Base-by-base conservation (phyloP, 495 filamentous ascomycete genomes). In the Penicillium goetzii region DNA sequence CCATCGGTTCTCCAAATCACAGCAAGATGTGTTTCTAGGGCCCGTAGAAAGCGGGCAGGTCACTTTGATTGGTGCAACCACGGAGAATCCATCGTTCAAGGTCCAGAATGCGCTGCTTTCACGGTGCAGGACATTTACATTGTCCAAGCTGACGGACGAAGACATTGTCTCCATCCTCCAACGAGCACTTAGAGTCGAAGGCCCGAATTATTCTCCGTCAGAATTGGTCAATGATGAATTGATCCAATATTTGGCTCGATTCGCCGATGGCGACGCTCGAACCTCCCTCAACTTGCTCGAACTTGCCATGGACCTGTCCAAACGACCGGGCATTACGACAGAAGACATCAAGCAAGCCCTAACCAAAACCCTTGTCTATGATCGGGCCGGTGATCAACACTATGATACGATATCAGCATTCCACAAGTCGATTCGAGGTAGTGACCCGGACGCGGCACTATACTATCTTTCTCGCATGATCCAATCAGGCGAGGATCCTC, bases 401-500 rank as follows among this genome's bases (percentile, higher is more conserved):
- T 99, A 85, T 64, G 93, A 98, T 70, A 92, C 90, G 54, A 98
- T 99, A 67, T 96, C 91, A 3, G 95, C 95, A 50, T 95, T 99
- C 72, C 95, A 99, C 80, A 99, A 99, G 66, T 92, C 92, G 15
- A 85, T 98, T 30, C 90, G 95, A 19, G 95, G 95, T 23, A 90
- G 87, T 57, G 86, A 95, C 70, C 78, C 94, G 2, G 89, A 98
- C 75, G 95, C 93, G 0, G 82, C 93, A 1, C 81, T 99, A 3
- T 98, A 97, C 78, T 99, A 97, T 73, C 86, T 99, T 7, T 89
- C 90, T 3, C 89, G 95, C 49, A 99, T 99, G 95, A 84, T 99
- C n/a, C 88, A 95, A 63, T 92, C 90, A 1, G 95, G 95, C 41
- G 95, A 99, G 74, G 95, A 98, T 69, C 92, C 94, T 0, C 79